Base-by-base conservation (phyloP, 2,329 filamentous ascomycete genomes). In the Thielaviopsis populi region DNA sequence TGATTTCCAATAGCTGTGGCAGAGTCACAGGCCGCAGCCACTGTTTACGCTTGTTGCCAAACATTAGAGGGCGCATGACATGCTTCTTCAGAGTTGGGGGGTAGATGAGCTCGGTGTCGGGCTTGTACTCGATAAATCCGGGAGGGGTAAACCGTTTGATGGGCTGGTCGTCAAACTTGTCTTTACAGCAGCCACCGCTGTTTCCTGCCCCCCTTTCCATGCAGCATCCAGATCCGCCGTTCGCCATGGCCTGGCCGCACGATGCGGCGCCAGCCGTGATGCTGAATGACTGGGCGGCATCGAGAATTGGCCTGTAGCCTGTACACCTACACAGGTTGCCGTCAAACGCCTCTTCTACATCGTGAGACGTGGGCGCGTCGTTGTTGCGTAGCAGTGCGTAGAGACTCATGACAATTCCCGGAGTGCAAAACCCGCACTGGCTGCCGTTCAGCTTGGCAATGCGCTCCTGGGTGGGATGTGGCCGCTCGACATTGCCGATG, bases 311-410 rank as follows among this genome's bases (percentile, higher is more conserved):
- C 62, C 91, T 80, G 72, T 99, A 99, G 4, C 94, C 94, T 0
- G 94, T 99, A 74, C 94, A 99, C 62, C 94, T 83, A 72, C 94
- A 99, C 33, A 97, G 76, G 68, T 99, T 99, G 0, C 94, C 94
- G 73, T 99, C 94, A 70, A 97, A 97, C 0, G 92, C 91, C 75
- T 97, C 94, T 74, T 99, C 94, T 41, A 97, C 81, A 37, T 95
- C 89, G 69, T 89, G 83, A 70, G 92, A 84, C 2, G 84, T 85
- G 0, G 92, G 91, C 22, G 80, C 79, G 3, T 85, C 79, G 68
- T 91, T 88, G 71, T 97, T 97, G 66, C 94, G 83, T 40, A 99
- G 79, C 54, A 97, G 79, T 5, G 94, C 94, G 74, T 99, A 99
- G 64, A 97, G 75, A 73, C 91, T 96, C 89, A 97, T 97, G 67